These are phyloP conservation scores for Juncus effusus DNA, from an alignment of 176 grass and related monocot genomes.

Conservation along the genomic window DNA sequence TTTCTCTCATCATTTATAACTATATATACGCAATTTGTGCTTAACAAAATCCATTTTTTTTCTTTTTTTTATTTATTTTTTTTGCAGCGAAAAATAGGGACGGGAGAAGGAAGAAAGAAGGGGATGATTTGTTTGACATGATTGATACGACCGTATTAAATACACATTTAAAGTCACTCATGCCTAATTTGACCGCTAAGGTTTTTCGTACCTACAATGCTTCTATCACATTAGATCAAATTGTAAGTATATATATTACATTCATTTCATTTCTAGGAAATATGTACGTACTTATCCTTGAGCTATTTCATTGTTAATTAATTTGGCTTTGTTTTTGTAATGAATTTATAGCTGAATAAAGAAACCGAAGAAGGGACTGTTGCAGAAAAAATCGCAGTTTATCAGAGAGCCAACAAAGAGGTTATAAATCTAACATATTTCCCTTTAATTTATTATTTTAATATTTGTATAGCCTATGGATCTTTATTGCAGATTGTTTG, in stretches of 20 bases:
- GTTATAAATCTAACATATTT: constrained; percentile 24
- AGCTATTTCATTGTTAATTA: neutral
- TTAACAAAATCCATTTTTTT: neutral
- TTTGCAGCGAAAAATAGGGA: neutral
- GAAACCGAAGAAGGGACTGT: constrained; percentile 76
- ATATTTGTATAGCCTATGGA: no score
- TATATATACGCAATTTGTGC: neutral
- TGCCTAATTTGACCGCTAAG: constrained; percentile 91
- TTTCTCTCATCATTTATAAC: neutral
- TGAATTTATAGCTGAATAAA: constrained; percentile 51
- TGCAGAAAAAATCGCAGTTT: constrained; percentile 78
- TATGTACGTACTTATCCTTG: no score
- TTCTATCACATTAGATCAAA: constrained; percentile 85
- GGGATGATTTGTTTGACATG: constrained; percentile 47
- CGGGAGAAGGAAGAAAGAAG: constrained; percentile 35
- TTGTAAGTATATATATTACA: constrained; percentile 45
- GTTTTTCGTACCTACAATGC: constrained; percentile 98
- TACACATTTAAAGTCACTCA: constrained; percentile 73
- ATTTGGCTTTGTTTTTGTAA: neutral
- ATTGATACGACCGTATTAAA: constrained; percentile 77
- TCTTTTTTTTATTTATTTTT: constrained; percentile 23
- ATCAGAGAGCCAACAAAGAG: constrained; percentile 86
- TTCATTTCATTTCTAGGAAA: neutral
- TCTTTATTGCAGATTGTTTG: no score
- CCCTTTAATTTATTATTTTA: no score